These are phyloP conservation scores for Albifimbria verrucaria DNA, from an alignment of 2,329 filamentous ascomycete genomes.

Conservation along the genomic window DNA sequence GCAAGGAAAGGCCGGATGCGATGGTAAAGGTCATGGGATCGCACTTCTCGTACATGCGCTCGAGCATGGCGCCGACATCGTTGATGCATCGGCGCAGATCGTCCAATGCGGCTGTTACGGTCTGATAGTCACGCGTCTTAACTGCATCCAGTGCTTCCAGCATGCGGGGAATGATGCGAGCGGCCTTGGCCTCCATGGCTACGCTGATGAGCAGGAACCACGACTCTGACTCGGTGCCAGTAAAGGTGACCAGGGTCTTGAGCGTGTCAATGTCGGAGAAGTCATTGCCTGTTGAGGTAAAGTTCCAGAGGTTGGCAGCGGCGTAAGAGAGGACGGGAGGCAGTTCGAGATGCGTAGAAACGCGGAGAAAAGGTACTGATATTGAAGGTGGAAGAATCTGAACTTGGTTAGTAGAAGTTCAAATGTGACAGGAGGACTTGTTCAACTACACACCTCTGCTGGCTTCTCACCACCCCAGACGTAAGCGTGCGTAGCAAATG, in stretches of 20 bases:
- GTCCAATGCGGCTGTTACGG: constrained; percentile 62
- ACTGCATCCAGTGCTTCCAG: constrained; percentile 71
- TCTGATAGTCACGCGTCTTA: constrained; percentile 53
- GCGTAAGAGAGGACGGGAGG: constrained; percentile 91
- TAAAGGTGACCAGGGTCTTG: constrained; percentile 75
- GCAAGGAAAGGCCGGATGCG: constrained; percentile 84
- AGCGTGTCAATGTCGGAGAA: constrained; percentile 68
- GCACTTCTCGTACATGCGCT: constrained; percentile 86
- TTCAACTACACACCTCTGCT: constrained; percentile 53
- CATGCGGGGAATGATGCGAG: constrained; percentile 72
- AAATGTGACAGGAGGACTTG: too few relatives aligned
- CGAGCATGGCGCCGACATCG: constrained; percentile 63
- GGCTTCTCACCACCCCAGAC: constrained; percentile 82
- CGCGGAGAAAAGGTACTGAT: constrained; percentile 69
- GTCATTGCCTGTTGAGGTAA: constrained; percentile 51
- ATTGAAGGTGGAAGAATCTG: constrained; percentile 70
- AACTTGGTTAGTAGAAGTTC: constrained; percentile 12
- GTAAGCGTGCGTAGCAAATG: constrained; percentile 80
- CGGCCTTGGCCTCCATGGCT: constrained; percentile 82
- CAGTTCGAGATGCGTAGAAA: constrained; percentile 72
- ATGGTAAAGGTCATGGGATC: constrained; percentile 87
- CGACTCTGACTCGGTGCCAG: constrained; percentile 82
- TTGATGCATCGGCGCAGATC: constrained; percentile 65
- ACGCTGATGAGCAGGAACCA: constrained; percentile 94
- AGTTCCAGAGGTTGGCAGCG: constrained; percentile 87